A percentile compares a stretch with the other conserved stretches of the same genome.
phyloP scores from a whole-genome alignment of 148 eudicot species.

The Dysphania ambrosioides region DNA sequence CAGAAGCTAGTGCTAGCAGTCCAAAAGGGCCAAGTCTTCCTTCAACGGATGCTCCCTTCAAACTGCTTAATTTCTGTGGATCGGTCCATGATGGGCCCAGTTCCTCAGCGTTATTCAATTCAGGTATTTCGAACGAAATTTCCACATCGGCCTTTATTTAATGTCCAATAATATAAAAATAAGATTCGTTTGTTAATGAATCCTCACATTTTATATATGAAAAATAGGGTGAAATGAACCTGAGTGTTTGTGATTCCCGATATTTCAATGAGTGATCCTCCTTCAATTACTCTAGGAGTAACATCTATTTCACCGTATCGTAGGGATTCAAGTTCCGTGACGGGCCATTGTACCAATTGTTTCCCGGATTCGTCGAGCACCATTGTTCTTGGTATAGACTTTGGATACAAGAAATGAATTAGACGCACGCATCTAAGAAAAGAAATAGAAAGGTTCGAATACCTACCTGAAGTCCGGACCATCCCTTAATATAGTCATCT shows the following conservation, averaged over 20 bases:
- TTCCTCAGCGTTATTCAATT: neutral
- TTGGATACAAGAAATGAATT: neutral
- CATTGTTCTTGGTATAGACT: conserved; percentile 54
- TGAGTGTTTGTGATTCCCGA: conserved; percentile 39
- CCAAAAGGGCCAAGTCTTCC: conserved; percentile 38
- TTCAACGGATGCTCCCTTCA: conserved; percentile 21
- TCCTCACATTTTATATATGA: too few species aligned
- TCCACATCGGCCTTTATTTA: conserved; percentile 52
- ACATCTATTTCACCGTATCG: conserved; percentile 22
- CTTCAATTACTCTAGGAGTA: conserved; percentile 24
- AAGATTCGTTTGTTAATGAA: too few species aligned
- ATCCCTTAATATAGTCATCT: conserved; percentile 36
- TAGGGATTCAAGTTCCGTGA: conserved; percentile 44
- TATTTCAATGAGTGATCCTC: conserved; percentile 30
- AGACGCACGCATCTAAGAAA: neutral
- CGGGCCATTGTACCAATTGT: conserved; percentile 53
- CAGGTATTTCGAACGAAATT: conserved; percentile 32
- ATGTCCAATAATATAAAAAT: neutral
- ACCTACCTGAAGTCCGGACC: conserved; percentile 52
- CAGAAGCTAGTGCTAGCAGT: neutral
- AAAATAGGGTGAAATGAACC: too few species aligned
- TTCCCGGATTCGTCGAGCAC: conserved; percentile 39
- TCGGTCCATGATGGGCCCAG: conserved; percentile 20
- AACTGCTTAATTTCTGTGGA: conserved; percentile 37
- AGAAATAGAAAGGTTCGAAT: too few species aligned